These are phyloP conservation scores for Trichoderma parareesei DNA, from an alignment of 495 filamentous ascomycete genomes.

Conservation along the genomic window DNA sequence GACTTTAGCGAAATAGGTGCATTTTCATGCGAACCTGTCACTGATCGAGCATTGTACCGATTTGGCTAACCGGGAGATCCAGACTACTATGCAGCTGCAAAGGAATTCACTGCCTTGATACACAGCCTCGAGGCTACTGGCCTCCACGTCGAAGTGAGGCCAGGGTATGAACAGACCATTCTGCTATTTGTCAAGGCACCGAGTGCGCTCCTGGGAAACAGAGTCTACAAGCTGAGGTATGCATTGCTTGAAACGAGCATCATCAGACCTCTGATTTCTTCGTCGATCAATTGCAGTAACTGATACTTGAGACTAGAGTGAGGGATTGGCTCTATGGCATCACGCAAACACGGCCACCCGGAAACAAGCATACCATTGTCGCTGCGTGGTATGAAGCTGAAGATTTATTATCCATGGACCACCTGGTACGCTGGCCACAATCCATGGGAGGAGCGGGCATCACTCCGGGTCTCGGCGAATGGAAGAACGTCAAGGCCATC, in stretches of 20 bases:
- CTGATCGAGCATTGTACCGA: not conserved
- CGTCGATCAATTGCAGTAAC: not conserved
- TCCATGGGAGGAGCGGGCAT: constrained; percentile 14
- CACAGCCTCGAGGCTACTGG: not conserved
- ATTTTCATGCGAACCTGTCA: not conserved
- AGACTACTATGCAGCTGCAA: not conserved
- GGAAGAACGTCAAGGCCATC: constrained; percentile 13
- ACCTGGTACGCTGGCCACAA: constrained; percentile 9
- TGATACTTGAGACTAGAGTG: constrained; percentile 1
- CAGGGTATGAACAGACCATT: not conserved
- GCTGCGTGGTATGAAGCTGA: constrained; percentile 12
- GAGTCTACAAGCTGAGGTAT: constrained; percentile 1
- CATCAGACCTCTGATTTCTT: not conserved
- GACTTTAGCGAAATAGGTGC: not conserved
- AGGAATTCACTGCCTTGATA: not conserved
- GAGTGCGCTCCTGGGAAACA: constrained; percentile 1
- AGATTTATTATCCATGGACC: constrained; percentile 12
- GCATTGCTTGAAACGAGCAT: not conserved
- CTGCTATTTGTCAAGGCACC: constrained; percentile 1
- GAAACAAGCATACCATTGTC: constrained; percentile 11
- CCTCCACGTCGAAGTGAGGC: not conserved
- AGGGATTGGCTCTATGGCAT: constrained; percentile 14
- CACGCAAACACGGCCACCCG: not conserved
- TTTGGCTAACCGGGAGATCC: not conserved
- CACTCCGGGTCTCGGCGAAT: constrained; percentile 9